phyloP scores from a whole-genome alignment of 2,329 filamentous ascomycete species.

The Aspergillus brasiliensis region DNA sequence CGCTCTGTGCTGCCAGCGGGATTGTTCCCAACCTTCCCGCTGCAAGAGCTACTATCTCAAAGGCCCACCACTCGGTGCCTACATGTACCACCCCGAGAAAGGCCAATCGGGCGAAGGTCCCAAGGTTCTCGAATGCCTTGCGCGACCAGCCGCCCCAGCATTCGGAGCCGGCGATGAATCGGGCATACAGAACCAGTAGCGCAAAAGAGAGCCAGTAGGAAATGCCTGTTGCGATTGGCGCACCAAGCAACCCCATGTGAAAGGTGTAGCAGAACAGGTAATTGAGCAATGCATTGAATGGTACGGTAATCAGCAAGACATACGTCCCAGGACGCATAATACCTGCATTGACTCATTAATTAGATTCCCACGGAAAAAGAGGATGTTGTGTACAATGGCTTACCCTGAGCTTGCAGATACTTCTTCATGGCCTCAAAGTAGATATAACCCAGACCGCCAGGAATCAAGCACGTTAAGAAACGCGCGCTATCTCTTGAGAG shows the following conservation, averaged over 20 bases:
- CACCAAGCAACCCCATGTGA: slow-evolving; percentile 72
- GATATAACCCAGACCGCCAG: slow-evolving; percentile 81
- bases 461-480: slow-evolving; percentile 73
- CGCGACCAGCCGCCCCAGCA: slow-evolving; percentile 78
- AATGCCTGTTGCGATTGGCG: slow-evolving; percentile 78
- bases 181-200: slow-evolving; percentile 71
- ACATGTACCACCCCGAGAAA: slow-evolving; percentile 78
- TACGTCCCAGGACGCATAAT: slow-evolving; percentile 68
- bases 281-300: slow-evolving; percentile 60
- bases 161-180: slow-evolving; percentile 68
- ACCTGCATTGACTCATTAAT: slow-evolving; percentile 37
- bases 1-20: slow-evolving; percentile 77
- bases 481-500: slow-evolving; percentile 72
- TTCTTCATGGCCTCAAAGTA: slow-evolving; percentile 79
- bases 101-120: slow-evolving; percentile 73
- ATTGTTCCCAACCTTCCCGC: slow-evolving; percentile 79
- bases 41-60: slow-evolving; percentile 83
- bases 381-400: too few species aligned
- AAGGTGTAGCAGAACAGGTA: slow-evolving; percentile 74
- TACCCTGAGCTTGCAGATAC: slow-evolving; percentile 61
- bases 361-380: not conserved
- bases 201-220: slow-evolving; percentile 85
- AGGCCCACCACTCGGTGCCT: slow-evolving; percentile 93
- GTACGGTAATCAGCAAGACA: slow-evolving; percentile 62
- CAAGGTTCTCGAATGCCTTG: slow-evolving; percentile 66